Evolutionary conservation across 495 filamentous ascomycete genomes (phyloP).

Genomic region (Aspergillus funiculosus): DNA sequence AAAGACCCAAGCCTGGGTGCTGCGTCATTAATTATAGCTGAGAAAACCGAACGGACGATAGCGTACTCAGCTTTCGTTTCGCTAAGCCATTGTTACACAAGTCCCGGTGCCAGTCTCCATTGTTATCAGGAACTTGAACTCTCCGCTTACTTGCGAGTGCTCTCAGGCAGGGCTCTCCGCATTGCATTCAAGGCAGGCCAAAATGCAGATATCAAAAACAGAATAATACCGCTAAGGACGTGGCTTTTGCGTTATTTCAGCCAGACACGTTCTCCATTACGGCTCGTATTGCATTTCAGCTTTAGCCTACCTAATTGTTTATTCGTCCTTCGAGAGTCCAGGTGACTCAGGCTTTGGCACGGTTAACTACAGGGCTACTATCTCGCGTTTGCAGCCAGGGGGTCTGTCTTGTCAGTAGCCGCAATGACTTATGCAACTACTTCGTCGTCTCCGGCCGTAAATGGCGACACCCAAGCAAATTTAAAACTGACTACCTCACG

Average conservation of each 20-base stretch:
- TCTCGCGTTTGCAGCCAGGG: slow-evolving; percentile 34
- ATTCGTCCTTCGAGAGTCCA: slow-evolving; percentile 41
- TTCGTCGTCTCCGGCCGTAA: slow-evolving; percentile 37
- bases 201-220: slow-evolving; percentile 48
- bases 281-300: slow-evolving; percentile 36
- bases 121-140: slow-evolving; percentile 34
- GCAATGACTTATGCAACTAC: slow-evolving; percentile 42
- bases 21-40: slow-evolving; percentile 15
- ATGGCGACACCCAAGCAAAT: slow-evolving; percentile 38
- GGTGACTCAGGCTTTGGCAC: slow-evolving; percentile 42
- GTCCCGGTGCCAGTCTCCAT: slow-evolving; percentile 33
- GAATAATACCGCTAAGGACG: slow-evolving; percentile 42
- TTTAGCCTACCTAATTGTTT: slow-evolving; percentile 29
- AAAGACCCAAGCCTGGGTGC: slow-evolving; percentile 6
- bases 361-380: slow-evolving; percentile 30
- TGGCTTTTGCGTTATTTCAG: slow-evolving; percentile 39
- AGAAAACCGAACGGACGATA: slow-evolving; percentile 10
- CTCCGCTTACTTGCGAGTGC: slow-evolving; percentile 33
- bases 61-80: slow-evolving; percentile 8
- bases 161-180: slow-evolving; percentile 45
- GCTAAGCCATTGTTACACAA: slow-evolving; percentile 31
- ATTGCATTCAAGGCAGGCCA: slow-evolving; percentile 43
- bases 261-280: slow-evolving; percentile 32
- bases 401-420: slow-evolving; percentile 29
- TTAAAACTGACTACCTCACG: slow-evolving; percentile 40